Conservation (phyloP, 2,329 filamentous ascomycete species). For the Botryotinia calthae region DNA sequence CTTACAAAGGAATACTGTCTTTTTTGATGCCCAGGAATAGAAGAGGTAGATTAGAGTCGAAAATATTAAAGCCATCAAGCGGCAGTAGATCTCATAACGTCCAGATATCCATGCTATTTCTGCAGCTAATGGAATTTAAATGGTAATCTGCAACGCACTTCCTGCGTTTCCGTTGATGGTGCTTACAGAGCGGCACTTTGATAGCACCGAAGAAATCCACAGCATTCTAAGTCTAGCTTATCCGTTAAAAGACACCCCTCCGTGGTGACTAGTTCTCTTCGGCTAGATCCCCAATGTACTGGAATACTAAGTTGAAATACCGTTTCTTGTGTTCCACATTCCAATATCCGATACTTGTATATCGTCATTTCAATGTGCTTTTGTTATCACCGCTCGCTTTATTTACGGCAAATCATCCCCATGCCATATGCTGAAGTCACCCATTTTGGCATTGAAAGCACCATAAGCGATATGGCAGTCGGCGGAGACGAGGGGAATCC, state of each 20-base stretch:
- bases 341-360: not conserved
- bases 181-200: not conserved
- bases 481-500: not conserved
- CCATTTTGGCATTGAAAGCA: not conserved
- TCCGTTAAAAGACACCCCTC: not conserved
- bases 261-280: not conserved
- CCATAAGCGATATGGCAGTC: not conserved
- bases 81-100: not conserved
- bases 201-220: not conserved
- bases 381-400: not conserved
- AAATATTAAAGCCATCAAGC: not conserved
- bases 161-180: not conserved
- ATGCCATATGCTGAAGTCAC: not conserved
- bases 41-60: not conserved
- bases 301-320: not conserved
- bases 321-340: not conserved
- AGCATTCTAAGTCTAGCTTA: not conserved
- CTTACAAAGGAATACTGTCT: not conserved
- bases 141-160: not conserved
- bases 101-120: not conserved
- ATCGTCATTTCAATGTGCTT: not conserved
- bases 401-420: not conserved
- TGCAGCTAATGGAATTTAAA: not conserved
- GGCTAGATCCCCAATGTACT: not conserved
- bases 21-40: not conserved